Base-by-base conservation (phyloP, 495 filamentous ascomycete species). In the Penicillium chermesinum region DNA sequence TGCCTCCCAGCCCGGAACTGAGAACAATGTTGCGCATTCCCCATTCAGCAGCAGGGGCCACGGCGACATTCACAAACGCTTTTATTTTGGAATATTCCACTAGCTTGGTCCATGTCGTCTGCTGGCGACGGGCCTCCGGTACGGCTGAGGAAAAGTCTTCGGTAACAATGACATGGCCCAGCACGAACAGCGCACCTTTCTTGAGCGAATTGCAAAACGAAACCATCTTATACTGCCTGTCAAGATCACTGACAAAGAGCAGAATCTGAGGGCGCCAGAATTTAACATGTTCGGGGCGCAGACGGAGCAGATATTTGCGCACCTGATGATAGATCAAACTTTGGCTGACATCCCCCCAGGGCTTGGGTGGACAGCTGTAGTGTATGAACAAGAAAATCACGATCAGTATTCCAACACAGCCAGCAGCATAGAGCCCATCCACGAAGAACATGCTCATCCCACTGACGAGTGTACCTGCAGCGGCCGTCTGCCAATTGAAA, bases 171-270 rank as follows among this genome's bases (percentile, higher is more conserved):
- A 94, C 86, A 63, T 95, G 89, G 4, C 88, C 89, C 2, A 95
- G 72, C 7, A 95, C 85, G 68, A 90, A 95, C 12, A 95, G 63
- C 0, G 82, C 82, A 8, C 89, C 89, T 59, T 95, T 95, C 61
- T 95, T 95, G 60, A 95, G 67, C 0, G 88, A 88, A 61, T 94
- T 95, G 67, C 89, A 94, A 54, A 95, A 95, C 37, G 91, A 88
- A 6, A 95, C 88, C 48, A 95, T 77, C 34, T 84, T 85, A 33
- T 84, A 86, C 52, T 89, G 85, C 14, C 75, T 76, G 7, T 89
- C 77, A 8, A 90, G 81, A 50, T 90, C 84, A 59, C 88, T 93
- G 49, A 94, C 82, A 38, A 95, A 82, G 0, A 95, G 73, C 35
- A 95, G 73, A 46, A 95, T 91, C 57, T 85, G 89, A 0, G 88